These are phyloP conservation scores for Musa troglodytarum DNA, from an alignment of 176 grass and related monocot species.

Conservation along the genomic window DNA sequence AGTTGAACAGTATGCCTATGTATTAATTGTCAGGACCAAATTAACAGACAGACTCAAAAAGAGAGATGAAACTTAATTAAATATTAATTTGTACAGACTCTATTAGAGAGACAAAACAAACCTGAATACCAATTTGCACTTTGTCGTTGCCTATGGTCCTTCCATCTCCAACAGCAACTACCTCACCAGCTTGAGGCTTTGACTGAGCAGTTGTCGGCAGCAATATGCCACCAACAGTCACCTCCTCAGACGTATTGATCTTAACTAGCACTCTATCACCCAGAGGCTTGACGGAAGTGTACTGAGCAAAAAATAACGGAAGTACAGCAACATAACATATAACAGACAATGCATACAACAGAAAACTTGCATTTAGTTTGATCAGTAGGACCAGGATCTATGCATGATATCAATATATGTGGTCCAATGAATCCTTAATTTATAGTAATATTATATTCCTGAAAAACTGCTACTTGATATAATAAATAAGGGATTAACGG, in stretches of 20 bases:
- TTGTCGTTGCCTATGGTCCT: constrained; percentile 47
- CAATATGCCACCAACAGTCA: constrained; percentile 67
- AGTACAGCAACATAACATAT: background rate
- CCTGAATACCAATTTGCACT: constrained; percentile 51
- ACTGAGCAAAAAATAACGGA: constrained; percentile 28
- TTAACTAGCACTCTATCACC: constrained; percentile 73
- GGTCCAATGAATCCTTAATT: too few species aligned
- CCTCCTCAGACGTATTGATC: constrained; percentile 62
- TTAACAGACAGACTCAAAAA: too few species aligned
- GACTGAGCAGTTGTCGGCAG: constrained; percentile 50
- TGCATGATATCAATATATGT: too few species aligned
- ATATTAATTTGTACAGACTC: too few species aligned
- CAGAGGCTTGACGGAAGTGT: constrained; percentile 69
- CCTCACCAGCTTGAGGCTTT: constrained; percentile 68
- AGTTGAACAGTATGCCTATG: too few species aligned
- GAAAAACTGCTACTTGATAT: too few species aligned
- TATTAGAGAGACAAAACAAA: constrained; percentile 19
- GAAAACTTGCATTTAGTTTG: too few species aligned
- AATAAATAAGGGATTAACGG: too few species aligned
- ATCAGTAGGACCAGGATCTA: too few species aligned
- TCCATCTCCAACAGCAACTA: constrained; percentile 71
- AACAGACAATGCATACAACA: too few species aligned
- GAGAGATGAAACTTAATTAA: background rate
- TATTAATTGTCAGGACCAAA: too few species aligned
- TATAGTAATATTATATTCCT: too few species aligned